A percentile compares a stretch with the other conserved stretches of the same genome.
Conservation (phyloP, 129 eudicot species). For the Helianthus annuus region HanXRQr2.0-SUNRISE NC_035446.2:282043-282542, state of each 20-base stretch:
- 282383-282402: no score
- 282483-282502: conserved; percentile 86
- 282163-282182: background rate
- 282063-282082: no score
- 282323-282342: background rate
- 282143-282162: background rate
- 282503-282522: no score
- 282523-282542: no score
- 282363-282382: no score
- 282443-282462: conserved; percentile 97
- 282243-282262: conserved; percentile 85
- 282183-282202: background rate
- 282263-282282: conserved; percentile 86
- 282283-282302: conserved; percentile 23
- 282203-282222: conserved; percentile 5
- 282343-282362: no score
- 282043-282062: no score
- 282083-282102: no score
- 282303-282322: background rate
- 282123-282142: background rate
- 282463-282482: conserved; percentile 83
- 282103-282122: no score
- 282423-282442: conserved; percentile 95
- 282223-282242: conserved; percentile 90
- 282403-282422: conserved; percentile 9